phyloP scores from a whole-genome alignment of 129 eudicot species.

The Lonicera japonica region DNA sequence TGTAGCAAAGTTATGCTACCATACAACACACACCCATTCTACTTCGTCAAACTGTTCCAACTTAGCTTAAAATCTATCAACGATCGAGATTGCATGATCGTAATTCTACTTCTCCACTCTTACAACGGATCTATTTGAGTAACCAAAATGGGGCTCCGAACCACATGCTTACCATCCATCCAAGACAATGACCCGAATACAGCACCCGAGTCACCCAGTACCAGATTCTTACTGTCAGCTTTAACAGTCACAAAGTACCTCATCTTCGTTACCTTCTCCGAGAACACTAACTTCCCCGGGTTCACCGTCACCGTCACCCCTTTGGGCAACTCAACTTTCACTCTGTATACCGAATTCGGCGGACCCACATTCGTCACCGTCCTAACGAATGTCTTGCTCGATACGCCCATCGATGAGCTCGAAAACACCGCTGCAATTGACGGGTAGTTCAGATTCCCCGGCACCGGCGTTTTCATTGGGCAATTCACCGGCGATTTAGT shows the following conservation, averaged over 20 bases:
- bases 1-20: conserved; percentile 13
- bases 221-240: conserved; percentile 37
- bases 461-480: conserved; percentile 49
- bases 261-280: conserved; percentile 50
- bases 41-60: background rate
- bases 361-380: conserved; percentile 76
- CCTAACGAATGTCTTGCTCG: conserved; percentile 62
- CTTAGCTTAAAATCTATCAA: background rate
- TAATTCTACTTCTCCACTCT: background rate
- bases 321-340: conserved; percentile 51
- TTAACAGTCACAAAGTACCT: conserved; percentile 60
- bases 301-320: conserved; percentile 52
- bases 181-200: conserved; percentile 70
- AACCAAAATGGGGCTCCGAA: conserved; percentile 78
- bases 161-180: conserved; percentile 83
- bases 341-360: conserved; percentile 47
- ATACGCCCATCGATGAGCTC: conserved; percentile 29
- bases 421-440: conserved; percentile 65
- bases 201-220: conserved; percentile 67
- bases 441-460: conserved; percentile 78
- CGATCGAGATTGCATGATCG: conserved; percentile 1
- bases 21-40: background rate
- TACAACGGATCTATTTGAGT: conserved; percentile 67
- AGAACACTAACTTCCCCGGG: conserved; percentile 50
- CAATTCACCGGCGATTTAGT: conserved; percentile 61